These are phyloP conservation scores for Beauveria asiatica DNA, from an alignment of 2,329 filamentous ascomycete species.

Conservation along the genomic window DNA sequence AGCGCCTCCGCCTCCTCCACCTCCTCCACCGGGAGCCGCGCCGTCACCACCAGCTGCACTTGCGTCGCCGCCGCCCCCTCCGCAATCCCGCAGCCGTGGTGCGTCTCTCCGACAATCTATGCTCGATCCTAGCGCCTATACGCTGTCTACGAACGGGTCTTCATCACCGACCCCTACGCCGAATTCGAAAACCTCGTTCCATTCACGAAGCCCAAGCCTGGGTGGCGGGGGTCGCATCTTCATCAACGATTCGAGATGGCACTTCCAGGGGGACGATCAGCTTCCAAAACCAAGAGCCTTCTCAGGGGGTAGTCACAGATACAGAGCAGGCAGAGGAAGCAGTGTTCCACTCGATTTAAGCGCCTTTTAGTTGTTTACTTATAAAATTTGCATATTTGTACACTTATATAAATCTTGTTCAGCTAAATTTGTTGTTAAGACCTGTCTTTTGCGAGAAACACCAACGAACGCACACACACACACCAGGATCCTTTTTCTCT, in stretches of 20 bases:
- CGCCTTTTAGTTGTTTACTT: constrained; percentile 31
- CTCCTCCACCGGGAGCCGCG: constrained; percentile 26
- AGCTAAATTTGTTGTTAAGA: neutral
- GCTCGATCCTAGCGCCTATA: constrained; percentile 70
- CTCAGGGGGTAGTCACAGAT: constrained; percentile 63
- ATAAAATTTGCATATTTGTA: constrained; percentile 10
- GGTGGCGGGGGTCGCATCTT: constrained; percentile 34
- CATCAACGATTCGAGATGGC: constrained; percentile 75
- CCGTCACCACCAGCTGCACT: constrained; percentile 26
- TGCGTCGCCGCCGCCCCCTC: constrained; percentile 30
- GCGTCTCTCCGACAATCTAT: constrained; percentile 50
- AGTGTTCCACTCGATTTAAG: constrained; percentile 85
- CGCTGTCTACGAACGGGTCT: constrained; percentile 55
- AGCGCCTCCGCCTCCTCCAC: constrained; percentile 29
- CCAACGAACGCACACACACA: neutral
- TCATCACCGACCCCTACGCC: constrained; percentile 41
- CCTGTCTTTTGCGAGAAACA: neutral
- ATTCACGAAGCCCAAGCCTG: constrained; percentile 21
- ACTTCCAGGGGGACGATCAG: constrained; percentile 73
- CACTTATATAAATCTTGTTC: neutral
- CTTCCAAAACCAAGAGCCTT: constrained; percentile 83
- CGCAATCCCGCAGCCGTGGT: constrained; percentile 30
- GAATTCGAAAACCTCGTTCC: constrained; percentile 22
- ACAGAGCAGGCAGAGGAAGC: constrained; percentile 84
- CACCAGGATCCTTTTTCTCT: neutral